Evolutionary conservation across 495 filamentous ascomycete genomes (phyloP).

Genomic region (Talaromyces stipitatus): DNA sequence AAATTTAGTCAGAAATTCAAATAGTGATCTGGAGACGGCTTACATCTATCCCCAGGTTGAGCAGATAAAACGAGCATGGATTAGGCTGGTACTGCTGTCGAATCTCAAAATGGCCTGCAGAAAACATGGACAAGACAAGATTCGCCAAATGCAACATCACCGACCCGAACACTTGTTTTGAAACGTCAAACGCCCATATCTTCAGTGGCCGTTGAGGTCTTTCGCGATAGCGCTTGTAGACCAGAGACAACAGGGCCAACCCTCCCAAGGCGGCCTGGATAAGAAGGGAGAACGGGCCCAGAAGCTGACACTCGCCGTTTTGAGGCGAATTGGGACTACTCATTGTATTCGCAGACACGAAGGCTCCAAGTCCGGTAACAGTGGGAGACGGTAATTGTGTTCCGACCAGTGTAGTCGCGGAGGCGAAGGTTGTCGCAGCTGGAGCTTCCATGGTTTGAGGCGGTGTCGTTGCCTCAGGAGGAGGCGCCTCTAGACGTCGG

Average conservation of each 20-base stretch:
- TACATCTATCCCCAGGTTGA: slow-evolving; percentile 94
- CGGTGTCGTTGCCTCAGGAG: not conserved
- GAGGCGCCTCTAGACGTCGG: not conserved
- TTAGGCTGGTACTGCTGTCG: slow-evolving; percentile 67
- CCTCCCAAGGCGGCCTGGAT: slow-evolving; percentile 83
- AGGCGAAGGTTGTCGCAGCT: not conserved
- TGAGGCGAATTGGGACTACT: slow-evolving; percentile 24
- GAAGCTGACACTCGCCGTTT: slow-evolving; percentile 68
- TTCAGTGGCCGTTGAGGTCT: slow-evolving; percentile 83
- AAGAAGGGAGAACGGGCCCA: slow-evolving; percentile 81
- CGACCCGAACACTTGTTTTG: slow-evolving; percentile 95
- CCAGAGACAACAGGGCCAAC: slow-evolving; percentile 74
- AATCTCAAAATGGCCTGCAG: slow-evolving; percentile 63
- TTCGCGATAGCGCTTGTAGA: slow-evolving; percentile 90
- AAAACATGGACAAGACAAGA: slow-evolving; percentile 91
- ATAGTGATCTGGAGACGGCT: slow-evolving; percentile 30
- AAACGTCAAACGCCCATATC: slow-evolving; percentile 95
- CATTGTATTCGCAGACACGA: not conserved
- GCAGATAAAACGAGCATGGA: slow-evolving; percentile 89
- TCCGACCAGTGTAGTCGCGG: not conserved
- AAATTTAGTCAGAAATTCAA: slow-evolving; percentile 9
- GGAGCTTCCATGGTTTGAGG: slow-evolving; percentile 1
- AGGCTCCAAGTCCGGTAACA: not conserved
- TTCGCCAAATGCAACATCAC: slow-evolving; percentile 86
- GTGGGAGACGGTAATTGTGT: slow-evolving; percentile 9